Percentiles rank a stretch among this genome's conserved stretches.
phyloP scores from a whole-genome alignment of 2,329 filamentous ascomycete genomes.

The Pseudogymnoascus sp. region DNA sequence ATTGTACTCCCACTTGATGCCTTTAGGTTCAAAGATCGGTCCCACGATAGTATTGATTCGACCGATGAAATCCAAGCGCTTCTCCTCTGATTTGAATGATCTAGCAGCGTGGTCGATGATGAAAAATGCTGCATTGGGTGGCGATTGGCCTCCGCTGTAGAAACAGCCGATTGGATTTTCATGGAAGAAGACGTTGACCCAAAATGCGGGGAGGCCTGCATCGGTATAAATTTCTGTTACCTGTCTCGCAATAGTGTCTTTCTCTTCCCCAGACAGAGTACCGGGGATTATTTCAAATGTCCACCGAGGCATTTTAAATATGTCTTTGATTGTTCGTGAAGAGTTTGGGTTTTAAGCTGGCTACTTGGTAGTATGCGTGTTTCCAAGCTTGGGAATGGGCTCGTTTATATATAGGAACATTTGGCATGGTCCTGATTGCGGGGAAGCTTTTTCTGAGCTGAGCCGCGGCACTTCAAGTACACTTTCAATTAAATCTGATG shows the following conservation, averaged over 20 bases:
- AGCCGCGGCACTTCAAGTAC: no score
- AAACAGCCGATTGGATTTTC: not conserved
- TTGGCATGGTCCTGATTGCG: no score
- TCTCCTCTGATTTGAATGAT: not conserved
- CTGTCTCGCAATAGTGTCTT: no score
- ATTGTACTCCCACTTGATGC: not conserved
- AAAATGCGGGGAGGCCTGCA: not conserved
- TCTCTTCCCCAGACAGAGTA: no score
- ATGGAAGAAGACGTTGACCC: not conserved
- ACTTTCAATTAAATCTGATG: no score
- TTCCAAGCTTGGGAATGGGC: no score
- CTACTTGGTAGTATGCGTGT: no score
- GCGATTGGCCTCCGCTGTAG: not conserved
- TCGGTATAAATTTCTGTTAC: not conserved
- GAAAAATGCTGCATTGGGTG: not conserved
- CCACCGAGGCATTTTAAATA: not conserved
- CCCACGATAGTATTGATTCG: not conserved
- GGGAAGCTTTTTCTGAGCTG: no score
- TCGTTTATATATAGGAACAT: no score
- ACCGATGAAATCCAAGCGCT: not conserved
- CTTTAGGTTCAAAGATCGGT: not conserved
- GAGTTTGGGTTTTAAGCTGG: no score
- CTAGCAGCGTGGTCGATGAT: not conserved
- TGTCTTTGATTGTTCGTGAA: no score
- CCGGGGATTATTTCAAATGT: no score